phyloP scores from a whole-genome alignment of 768 basidiomycete species.

The Suillus bovinus region DNA sequence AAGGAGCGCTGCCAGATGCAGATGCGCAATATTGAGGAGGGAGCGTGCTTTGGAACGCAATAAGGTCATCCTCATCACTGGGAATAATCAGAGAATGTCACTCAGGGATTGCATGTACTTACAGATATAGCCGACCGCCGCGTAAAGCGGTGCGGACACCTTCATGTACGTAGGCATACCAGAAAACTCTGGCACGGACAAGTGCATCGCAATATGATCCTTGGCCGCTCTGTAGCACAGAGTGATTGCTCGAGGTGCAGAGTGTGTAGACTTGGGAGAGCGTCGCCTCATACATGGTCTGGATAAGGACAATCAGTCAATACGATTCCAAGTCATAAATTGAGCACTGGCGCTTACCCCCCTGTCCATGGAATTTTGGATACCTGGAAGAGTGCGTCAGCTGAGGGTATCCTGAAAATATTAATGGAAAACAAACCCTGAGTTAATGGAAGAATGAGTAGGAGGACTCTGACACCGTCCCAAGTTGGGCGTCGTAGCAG shows the following conservation, averaged over 20 bases:
- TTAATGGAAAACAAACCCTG: conserved; percentile 53
- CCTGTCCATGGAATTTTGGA: conserved; percentile 30
- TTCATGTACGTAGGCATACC: conserved; percentile 88
- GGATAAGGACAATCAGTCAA: not conserved
- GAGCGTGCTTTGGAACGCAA: conserved; percentile 66
- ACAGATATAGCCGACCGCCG: conserved; percentile 85
- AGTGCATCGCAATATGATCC: conserved; percentile 57
- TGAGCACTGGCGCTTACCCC: conserved; percentile 13
- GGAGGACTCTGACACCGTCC: conserved; percentile 81
- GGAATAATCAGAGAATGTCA: not conserved
- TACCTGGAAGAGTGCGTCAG: conserved; percentile 14
- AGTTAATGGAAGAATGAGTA: conserved; percentile 80
- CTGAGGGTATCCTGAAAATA: not conserved
- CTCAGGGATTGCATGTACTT: conserved; percentile 29
- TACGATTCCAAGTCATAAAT: conserved; percentile 10
- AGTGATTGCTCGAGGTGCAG: conserved; percentile 53
- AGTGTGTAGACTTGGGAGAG: conserved; percentile 80
- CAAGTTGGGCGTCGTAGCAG: conserved; percentile 80
- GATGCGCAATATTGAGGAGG: conserved; percentile 40
- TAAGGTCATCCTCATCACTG: conserved; percentile 77
- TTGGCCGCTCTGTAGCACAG: conserved; percentile 49
- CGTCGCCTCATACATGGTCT: conserved; percentile 78
- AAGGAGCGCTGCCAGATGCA: conserved; percentile 28
- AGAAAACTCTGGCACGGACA: conserved; percentile 80
- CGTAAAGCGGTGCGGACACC: conserved; percentile 79